Evolutionary conservation across 352 stramenopile genomes (phyloP).

Genomic region (Phytophthora cactorum): DNA sequence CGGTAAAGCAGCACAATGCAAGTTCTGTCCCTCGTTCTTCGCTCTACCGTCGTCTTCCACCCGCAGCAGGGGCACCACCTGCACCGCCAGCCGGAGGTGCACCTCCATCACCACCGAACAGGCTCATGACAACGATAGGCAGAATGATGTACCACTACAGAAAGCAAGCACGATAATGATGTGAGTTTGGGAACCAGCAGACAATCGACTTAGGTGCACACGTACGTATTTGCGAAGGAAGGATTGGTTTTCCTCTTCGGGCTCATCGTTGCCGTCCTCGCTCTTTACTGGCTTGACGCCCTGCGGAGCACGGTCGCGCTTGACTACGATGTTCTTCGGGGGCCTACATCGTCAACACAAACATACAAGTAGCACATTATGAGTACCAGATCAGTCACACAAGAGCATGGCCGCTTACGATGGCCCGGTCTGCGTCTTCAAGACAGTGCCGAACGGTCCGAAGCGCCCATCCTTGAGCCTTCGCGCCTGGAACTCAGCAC

Average conservation of each 20-base stretch:
- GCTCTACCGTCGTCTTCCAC: slow-evolving; percentile 42
- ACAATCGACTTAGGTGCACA: slow-evolving; percentile 28
- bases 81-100: slow-evolving; percentile 44
- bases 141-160: slow-evolving; percentile 88
- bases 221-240: slow-evolving; percentile 88
- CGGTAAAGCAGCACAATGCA: neutral
- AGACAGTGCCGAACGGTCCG: slow-evolving; percentile 53
- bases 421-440: slow-evolving; percentile 69
- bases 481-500: slow-evolving; percentile 59
- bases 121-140: slow-evolving; percentile 76
- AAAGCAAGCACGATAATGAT: slow-evolving; percentile 9
- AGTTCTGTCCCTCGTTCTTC: slow-evolving; percentile 8
- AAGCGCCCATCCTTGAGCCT: slow-evolving; percentile 72
- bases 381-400: neutral
- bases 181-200: slow-evolving; percentile 7
- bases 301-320: slow-evolving; percentile 69
- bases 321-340: slow-evolving; percentile 65
- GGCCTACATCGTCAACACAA: slow-evolving; percentile 37
- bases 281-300: slow-evolving; percentile 75
- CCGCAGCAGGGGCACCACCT: slow-evolving; percentile 28
- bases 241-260: slow-evolving; percentile 73
- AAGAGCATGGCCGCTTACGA: slow-evolving; percentile 42
- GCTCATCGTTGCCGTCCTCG: slow-evolving; percentile 62
- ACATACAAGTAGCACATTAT: neutral
- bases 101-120: slow-evolving; percentile 65